Evolutionary conservation across 169 alveolate species (phyloP), one percentile per base, ranked within the genome.

Genomic region (Eimeria tenella): DNA sequence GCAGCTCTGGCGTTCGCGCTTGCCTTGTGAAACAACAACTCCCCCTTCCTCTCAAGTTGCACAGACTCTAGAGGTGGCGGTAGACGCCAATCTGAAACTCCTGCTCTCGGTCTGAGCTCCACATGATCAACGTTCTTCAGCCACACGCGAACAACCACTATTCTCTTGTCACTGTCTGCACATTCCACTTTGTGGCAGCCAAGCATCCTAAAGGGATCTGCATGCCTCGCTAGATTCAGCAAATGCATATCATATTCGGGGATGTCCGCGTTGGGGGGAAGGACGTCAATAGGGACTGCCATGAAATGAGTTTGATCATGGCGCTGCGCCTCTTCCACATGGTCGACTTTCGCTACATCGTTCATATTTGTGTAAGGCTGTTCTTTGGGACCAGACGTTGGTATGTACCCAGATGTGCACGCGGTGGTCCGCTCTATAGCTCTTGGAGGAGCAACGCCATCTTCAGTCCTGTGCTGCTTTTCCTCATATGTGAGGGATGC

Each of bases 131-230:
- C 86, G 86, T 70, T 58, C 88, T 88, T 88, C 8, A 71, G 77
- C 70, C 90, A 77, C 31, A 68, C 90, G 15, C 91, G 82, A 19
- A 91, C 95, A 4, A 77, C 73, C 62, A 77, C 71, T 23, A 91
- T 58, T 74, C 79, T 63, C 21, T 53, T 62, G 52, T 91, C 79
- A 5, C 77, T 62, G 60, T 21, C 74, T 25, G 55, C 9, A 17
- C 62, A 15, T 53, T 88, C 71, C 73, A 91, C 95, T n/a, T 19
- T 55, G 58, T 91, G 95, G 77, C 87, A 63, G 8, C 95, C 95
- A 7, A 91, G 90, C 77, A 91, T 86, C 53, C 86, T 70, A 63
- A 91, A 91, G 13, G 95, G 95, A 75, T 91, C 95, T 15, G 83
- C 86, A 53, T 91, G 95, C 31, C 70, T 75, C 63, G 92, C 95